Evolutionary conservation across 805 yeast genomes (phyloP).

Genomic region (Brettanomyces sp.): DNA sequence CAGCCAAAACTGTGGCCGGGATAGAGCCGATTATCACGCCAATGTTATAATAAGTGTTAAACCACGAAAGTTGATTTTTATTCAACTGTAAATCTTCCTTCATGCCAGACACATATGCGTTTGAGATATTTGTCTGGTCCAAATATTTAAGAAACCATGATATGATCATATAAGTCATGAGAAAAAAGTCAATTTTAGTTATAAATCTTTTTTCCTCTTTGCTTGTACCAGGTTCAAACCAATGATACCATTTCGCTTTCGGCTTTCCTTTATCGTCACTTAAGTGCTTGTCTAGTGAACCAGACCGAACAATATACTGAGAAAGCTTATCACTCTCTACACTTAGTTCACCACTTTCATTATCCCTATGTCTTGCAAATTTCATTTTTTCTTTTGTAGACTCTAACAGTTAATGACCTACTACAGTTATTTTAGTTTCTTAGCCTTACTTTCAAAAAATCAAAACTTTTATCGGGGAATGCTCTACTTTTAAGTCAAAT

Average conservation of each 20-base stretch:
- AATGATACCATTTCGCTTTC: conserved; percentile 2
- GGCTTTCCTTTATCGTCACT: background rate
- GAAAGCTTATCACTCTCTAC: too few relatives aligned
- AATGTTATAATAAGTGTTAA: conserved; percentile 29
- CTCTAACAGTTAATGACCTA: background rate
- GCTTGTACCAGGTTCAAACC: conserved; percentile 2
- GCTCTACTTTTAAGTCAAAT: too few relatives aligned
- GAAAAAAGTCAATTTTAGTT: conserved; percentile 1
- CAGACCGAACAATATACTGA: too few relatives aligned
- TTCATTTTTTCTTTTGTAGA: too few relatives aligned
- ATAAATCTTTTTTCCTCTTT: conserved; percentile 1
- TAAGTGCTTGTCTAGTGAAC: too few relatives aligned
- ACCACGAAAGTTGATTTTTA: conserved; percentile 33
- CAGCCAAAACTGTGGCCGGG: conserved; percentile 26
- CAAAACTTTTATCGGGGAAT: too few relatives aligned
- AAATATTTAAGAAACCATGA: conserved; percentile 3
- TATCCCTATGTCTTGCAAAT: too few relatives aligned
- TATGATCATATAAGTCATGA: conserved; percentile 1
- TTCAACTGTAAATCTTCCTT: conserved; percentile 44
- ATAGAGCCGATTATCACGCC: conserved; percentile 18
- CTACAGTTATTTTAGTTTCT: too few relatives aligned
- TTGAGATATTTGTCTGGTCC: conserved; percentile 51
- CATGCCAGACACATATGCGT: conserved; percentile 63
- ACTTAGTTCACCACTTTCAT: too few relatives aligned
- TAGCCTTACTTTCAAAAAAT: too few relatives aligned